Conservation (phyloP, 208 protist genomes). For the Acanthamoeba royreba region DNA sequence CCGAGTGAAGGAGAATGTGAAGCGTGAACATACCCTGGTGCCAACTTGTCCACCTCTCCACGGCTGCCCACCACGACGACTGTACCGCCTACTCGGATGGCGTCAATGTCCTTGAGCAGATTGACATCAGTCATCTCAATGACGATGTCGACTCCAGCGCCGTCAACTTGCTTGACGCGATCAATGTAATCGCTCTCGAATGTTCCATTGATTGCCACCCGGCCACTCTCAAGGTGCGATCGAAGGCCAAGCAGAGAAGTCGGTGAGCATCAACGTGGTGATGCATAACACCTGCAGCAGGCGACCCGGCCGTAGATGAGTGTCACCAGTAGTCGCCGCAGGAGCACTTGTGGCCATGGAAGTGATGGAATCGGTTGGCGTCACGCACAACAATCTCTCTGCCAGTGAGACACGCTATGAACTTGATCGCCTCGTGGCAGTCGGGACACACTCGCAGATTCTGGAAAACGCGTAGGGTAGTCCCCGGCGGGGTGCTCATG, state of each 20-base stretch:
- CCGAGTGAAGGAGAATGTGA: too few species aligned
- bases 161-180: too few species aligned
- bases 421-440: constrained; percentile 47
- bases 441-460: constrained; percentile 48
- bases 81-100: neutral
- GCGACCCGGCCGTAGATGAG: too few species aligned
- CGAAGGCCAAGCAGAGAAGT: too few species aligned
- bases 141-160: too few species aligned
- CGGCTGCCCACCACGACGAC: neutral
- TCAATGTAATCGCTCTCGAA: too few species aligned
- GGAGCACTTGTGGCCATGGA: neutral
- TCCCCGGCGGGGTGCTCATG: neutral
- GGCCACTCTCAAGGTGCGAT: too few species aligned
- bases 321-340: constrained; percentile 44
- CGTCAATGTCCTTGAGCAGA: neutral
- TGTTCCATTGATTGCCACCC: too few species aligned
- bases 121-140: too few species aligned
- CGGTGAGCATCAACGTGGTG: too few species aligned
- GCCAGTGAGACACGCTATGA: neutral
- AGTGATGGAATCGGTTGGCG: constrained; percentile 47
- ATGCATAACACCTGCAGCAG: too few species aligned
- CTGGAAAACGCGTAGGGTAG: neutral
- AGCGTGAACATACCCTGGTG: neutral
- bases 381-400: constrained; percentile 30
- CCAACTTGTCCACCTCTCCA: neutral